These are phyloP conservation scores for Annona squamosa DNA, from an alignment of 164 flowering plant species.

Conservation along the genomic window DNA sequence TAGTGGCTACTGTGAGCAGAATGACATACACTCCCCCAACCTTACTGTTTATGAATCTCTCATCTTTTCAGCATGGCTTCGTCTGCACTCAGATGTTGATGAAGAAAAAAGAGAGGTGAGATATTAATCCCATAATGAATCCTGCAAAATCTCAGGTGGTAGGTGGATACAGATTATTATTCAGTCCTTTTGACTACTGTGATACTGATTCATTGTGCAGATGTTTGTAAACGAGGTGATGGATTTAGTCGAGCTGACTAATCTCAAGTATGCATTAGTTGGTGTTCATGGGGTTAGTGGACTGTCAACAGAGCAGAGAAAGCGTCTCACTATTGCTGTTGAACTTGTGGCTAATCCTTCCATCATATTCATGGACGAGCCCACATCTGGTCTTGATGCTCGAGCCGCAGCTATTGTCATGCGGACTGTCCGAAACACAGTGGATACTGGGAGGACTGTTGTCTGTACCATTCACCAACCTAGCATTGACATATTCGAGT, in stretches of 20 bases:
- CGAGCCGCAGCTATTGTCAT: constrained; percentile 98
- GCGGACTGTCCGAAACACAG: constrained; percentile 94
- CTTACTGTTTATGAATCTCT: constrained; percentile 40
- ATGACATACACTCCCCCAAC: constrained; percentile 47
- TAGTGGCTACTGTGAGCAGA: constrained; percentile 48
- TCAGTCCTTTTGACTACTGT: neutral
- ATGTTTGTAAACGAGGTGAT: constrained; percentile 83
- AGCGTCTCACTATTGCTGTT: constrained; percentile 89
- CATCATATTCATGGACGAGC: constrained; percentile 97
- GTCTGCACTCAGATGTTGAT: constrained; percentile 22
- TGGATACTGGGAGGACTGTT: constrained; percentile 93
- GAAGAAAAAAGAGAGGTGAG: constrained; percentile 21
- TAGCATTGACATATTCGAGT: constrained; percentile 92
- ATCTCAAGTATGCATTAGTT: constrained; percentile 71
- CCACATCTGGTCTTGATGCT: constrained; percentile 97
- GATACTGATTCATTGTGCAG: constrained; percentile 27
- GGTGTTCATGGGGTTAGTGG: constrained; percentile 91
- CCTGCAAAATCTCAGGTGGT: neutral
- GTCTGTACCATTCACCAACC: constrained; percentile 99
- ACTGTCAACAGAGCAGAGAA: constrained; percentile 91
- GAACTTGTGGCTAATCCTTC: constrained; percentile 99
- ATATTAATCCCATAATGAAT: neutral
- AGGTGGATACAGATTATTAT: no score
- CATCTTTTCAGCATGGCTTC: constrained; percentile 32
- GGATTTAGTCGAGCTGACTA: constrained; percentile 81